A percentile compares a stretch with the other conserved stretches of the same genome.
These are phyloP conservation scores for Eucalyptus sp. DNA, from an alignment of 345 rosid species.

Conservation along the genomic window DNA sequence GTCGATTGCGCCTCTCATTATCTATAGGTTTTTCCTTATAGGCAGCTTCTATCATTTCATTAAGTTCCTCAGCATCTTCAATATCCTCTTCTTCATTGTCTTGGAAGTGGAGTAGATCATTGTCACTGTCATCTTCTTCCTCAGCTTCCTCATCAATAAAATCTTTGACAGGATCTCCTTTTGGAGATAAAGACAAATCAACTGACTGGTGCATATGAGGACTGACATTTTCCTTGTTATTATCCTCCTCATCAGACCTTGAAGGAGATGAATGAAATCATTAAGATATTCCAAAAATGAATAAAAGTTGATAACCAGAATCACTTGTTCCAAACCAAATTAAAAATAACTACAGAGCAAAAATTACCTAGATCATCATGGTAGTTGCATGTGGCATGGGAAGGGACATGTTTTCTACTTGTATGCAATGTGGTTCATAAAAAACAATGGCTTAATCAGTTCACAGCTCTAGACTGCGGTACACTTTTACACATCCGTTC, in stretches of 20 bases:
- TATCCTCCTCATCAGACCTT: constrained; percentile 46
- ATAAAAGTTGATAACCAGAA: background rate
- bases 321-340: background rate
- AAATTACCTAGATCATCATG: background rate
- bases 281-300: background rate
- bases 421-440: background rate
- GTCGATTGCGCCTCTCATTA: constrained; percentile 64
- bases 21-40: constrained; percentile 63
- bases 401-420: background rate
- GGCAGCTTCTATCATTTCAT: constrained; percentile 64
- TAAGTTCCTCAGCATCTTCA: constrained; percentile 53
- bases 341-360: background rate
- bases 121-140: constrained; percentile 95
- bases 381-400: background rate
- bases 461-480: background rate
- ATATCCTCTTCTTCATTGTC: constrained; percentile 56
- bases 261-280: background rate
- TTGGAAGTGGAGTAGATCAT: constrained; percentile 49
- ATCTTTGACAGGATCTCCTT: constrained; percentile 68
- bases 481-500: background rate
- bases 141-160: constrained; percentile 90
- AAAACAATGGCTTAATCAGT: background rate
- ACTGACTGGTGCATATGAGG: constrained; percentile 13
- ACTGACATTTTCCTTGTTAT: constrained; percentile 47
- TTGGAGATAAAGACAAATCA: constrained; percentile 23